These are phyloP conservation scores for Ascoidea rubescens DNA, from an alignment of 805 yeast genomes.

Conservation along the genomic window DNA sequence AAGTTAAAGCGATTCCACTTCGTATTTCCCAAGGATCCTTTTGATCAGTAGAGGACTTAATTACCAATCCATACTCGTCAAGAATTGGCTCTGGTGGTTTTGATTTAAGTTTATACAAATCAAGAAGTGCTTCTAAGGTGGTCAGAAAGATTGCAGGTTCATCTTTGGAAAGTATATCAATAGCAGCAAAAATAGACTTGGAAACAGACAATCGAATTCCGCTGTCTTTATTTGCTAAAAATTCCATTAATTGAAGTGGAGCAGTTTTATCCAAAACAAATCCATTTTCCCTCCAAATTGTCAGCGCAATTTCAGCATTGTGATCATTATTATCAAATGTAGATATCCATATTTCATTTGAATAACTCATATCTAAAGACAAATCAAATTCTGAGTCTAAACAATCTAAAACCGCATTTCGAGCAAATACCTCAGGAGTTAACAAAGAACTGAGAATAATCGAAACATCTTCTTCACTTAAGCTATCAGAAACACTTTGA, in stretches of 20 bases:
- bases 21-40: slow-evolving; percentile 78
- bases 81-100: slow-evolving; percentile 64
- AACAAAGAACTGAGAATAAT: slow-evolving; percentile 43
- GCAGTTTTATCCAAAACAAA: slow-evolving; percentile 33
- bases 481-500: slow-evolving; percentile 58
- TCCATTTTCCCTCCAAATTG: slow-evolving; percentile 76
- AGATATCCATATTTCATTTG: slow-evolving; percentile 67
- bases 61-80: slow-evolving; percentile 71
- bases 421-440: slow-evolving; percentile 54
- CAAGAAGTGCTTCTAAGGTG: slow-evolving; percentile 32
- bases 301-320: slow-evolving; percentile 51
- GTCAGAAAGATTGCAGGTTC: slow-evolving; percentile 15
- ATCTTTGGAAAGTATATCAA: slow-evolving; percentile 20
- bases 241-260: slow-evolving; percentile 32
- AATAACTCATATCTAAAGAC: slow-evolving; percentile 28
- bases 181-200: slow-evolving; percentile 49
- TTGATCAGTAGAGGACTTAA: slow-evolving; percentile 43
- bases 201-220: slow-evolving; percentile 68
- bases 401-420: slow-evolving; percentile 69
- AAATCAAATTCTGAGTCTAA: slow-evolving; percentile 73
- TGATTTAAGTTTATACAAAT: slow-evolving; percentile 42
- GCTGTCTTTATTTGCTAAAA: slow-evolving; percentile 39
- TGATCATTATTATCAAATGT: slow-evolving; percentile 57
- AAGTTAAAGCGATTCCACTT: slow-evolving; percentile 63
- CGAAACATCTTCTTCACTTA: slow-evolving; percentile 40